These are phyloP conservation scores for Xylaria flabelliformis DNA, from an alignment of 495 filamentous ascomycete species.

Conservation along the genomic window DNA sequence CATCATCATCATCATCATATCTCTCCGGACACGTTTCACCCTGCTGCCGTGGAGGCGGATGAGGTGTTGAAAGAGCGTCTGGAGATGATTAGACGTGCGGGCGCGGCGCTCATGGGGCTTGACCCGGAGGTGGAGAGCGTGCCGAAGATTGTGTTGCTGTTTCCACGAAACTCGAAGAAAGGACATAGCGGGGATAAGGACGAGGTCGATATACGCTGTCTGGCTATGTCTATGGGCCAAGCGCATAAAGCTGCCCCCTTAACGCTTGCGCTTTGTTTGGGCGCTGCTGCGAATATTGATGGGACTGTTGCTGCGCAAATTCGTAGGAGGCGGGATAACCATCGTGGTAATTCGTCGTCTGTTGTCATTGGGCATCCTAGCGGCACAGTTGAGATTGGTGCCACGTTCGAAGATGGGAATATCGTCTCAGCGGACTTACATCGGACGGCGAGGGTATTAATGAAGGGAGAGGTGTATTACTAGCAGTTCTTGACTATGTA, in stretches of 20 bases:
- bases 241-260: conserved; percentile 70
- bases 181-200: conserved; percentile 26
- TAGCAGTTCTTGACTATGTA: conserved; percentile 24
- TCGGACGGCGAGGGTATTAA: conserved; percentile 61
- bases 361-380: conserved; percentile 67
- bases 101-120: conserved; percentile 69
- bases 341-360: conserved; percentile 9
- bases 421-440: conserved; percentile 56
- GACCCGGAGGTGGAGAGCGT: conserved; percentile 61
- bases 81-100: conserved; percentile 66
- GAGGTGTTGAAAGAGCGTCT: conserved; percentile 56
- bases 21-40: conserved; percentile 49
- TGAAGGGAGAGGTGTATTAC: conserved; percentile 63
- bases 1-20: too few species aligned
- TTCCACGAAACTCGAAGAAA: conserved; percentile 37
- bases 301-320: conserved; percentile 53
- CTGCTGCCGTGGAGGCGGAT: conserved; percentile 58
- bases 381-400: conserved; percentile 64
- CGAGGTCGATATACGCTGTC: conserved; percentile 53
- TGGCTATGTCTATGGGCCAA: conserved; percentile 60
- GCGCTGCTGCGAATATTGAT: conserved; percentile 59
- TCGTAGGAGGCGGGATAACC: conserved; percentile 34
- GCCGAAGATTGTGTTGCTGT: conserved; percentile 71
- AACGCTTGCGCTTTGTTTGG: conserved; percentile 66
- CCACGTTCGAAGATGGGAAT: conserved; percentile 48